These are phyloP conservation scores for Atkinsonella texensis DNA, from an alignment of 2,329 filamentous ascomycete genomes.

Conservation along the genomic window DNA sequence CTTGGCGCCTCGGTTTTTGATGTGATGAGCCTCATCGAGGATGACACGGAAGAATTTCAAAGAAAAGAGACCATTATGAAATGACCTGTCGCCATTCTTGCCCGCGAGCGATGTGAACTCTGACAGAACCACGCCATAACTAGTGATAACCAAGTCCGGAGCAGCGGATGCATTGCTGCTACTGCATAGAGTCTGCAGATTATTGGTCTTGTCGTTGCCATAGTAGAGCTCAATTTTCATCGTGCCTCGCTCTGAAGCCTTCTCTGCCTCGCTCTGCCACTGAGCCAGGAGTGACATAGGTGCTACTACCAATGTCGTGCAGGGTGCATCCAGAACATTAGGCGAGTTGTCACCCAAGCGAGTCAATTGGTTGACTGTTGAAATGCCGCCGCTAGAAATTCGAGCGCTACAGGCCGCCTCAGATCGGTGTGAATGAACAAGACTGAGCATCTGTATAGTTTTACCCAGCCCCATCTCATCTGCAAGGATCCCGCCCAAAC, in stretches of 20 bases:
- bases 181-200: constrained; percentile 70
- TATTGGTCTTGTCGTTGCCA: constrained; percentile 68
- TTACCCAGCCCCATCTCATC: constrained; percentile 98
- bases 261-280: constrained; percentile 92
- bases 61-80: constrained; percentile 70
- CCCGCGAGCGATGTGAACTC: constrained; percentile 64
- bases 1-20: constrained; percentile 85
- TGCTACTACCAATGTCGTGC: constrained; percentile 88
- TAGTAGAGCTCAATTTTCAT: constrained; percentile 86
- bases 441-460: constrained; percentile 94
- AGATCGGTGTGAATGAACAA: constrained; percentile 74
- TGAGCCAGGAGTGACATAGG: constrained; percentile 95
- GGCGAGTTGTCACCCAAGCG: constrained; percentile 46
- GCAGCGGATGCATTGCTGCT: constrained; percentile 60
- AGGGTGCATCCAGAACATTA: constrained; percentile 57
- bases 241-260: constrained; percentile 73
- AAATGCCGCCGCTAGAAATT: constrained; percentile 15
- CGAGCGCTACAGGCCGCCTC: constrained; percentile 32
- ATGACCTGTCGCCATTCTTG: constrained; percentile 52
- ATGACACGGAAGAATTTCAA: constrained; percentile 92
- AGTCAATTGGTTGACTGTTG: constrained; percentile 48
- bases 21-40: constrained; percentile 86
- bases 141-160: constrained; percentile 87
- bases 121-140: constrained; percentile 82
- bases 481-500: constrained; percentile 81